These are phyloP conservation scores for Aspergillus fumigatus DNA, from an alignment of 2,329 filamentous ascomycete species.

Conservation along the genomic window DNA sequence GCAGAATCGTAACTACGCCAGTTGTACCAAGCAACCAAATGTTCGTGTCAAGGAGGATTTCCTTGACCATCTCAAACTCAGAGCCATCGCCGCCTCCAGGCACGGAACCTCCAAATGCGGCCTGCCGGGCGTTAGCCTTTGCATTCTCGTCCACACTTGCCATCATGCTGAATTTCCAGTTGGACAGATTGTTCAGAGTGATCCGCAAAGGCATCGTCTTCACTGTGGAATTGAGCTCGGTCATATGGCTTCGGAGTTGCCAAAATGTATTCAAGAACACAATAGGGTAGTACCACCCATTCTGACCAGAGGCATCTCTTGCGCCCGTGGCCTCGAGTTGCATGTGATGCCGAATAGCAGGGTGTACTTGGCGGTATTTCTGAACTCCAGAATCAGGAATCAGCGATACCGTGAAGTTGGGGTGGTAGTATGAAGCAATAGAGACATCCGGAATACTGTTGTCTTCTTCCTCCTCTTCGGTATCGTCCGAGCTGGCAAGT, in stretches of 20 bases:
- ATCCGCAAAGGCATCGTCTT: constrained; percentile 76
- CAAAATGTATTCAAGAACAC: constrained; percentile 95
- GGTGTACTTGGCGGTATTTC: constrained; percentile 62
- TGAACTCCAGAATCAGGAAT: constrained; percentile 73
- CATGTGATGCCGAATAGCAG: constrained; percentile 71
- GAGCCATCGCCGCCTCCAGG: constrained; percentile 80
- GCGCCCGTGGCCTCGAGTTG: constrained; percentile 75
- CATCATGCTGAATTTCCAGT: constrained; percentile 88
- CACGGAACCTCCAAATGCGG: constrained; percentile 66
- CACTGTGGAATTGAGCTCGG: constrained; percentile 82
- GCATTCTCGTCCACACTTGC: constrained; percentile 81
- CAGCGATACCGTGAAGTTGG: constrained; percentile 86
- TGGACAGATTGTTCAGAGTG: constrained; percentile 71
- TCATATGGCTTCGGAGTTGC: constrained; percentile 92
- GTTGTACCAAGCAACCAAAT: constrained; percentile 84
- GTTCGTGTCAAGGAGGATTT: constrained; percentile 90
- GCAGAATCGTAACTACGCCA: constrained; percentile 75
- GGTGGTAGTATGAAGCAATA: constrained; percentile 85
- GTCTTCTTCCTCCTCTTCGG: constrained; percentile 48
- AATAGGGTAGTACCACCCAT: constrained; percentile 90
- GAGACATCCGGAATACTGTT: constrained; percentile 59
- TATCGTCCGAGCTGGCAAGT: constrained; percentile 53
- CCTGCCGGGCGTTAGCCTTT: constrained; percentile 74
- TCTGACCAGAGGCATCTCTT: constrained; percentile 76
- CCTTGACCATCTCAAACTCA: constrained; percentile 96